Evolutionary conservation across 2,329 filamentous ascomycete genomes (phyloP), one percentile per base, ranked within the genome.

Genomic region (Stagonosporopsis tanaceti): DNA sequence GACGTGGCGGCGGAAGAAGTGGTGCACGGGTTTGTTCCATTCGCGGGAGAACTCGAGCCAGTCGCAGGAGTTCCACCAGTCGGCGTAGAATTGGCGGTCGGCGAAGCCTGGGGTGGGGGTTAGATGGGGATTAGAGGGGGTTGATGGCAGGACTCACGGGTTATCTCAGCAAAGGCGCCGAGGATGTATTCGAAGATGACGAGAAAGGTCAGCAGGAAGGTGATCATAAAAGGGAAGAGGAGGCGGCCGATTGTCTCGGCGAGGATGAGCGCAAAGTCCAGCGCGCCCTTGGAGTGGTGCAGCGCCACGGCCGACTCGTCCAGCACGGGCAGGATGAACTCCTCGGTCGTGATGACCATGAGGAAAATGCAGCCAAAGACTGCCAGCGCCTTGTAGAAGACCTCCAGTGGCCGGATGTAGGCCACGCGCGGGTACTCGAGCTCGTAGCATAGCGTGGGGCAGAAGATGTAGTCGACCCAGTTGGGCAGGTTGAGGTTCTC

Each of bases 101-200:
- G 90, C 94, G 76, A 98, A 98, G 68, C 89, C 75, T 72, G 47
- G 14, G 1, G 20, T 3, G 25, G 8, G 3, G 8, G 37, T 39
- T 39, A 39, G 9, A 12, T 4, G 28, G 27, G 28, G 27, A 3
- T 6, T 2, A 7, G 8, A 12, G n/a, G 12, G 15, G 25, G n/a
- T n/a, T n/a, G 40, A 11, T 7, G 12, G 27, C 11, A n/a, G n/a
- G 24, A 69, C 76, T 69, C 69, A 79, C 78, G 85, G 17, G 93
- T 97, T 65, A 98, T 91, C 76, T 99, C 95, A 14, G 93, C 95
- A 70, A 96, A 97, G 45, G 93, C 93, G 56, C 94, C 95, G 32
- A 98, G 86, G 11, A 97, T 85, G 77, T 98, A 99, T 77, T 99
- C 95, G 76, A 98, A 99, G 69, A 98, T 98, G 76, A 97, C 93